A percentile compares a stretch with the other conserved stretches of the same genome.
phyloP scores from a whole-genome alignment of 768 basidiomycete species.

The Lactarius sp. region DNA sequence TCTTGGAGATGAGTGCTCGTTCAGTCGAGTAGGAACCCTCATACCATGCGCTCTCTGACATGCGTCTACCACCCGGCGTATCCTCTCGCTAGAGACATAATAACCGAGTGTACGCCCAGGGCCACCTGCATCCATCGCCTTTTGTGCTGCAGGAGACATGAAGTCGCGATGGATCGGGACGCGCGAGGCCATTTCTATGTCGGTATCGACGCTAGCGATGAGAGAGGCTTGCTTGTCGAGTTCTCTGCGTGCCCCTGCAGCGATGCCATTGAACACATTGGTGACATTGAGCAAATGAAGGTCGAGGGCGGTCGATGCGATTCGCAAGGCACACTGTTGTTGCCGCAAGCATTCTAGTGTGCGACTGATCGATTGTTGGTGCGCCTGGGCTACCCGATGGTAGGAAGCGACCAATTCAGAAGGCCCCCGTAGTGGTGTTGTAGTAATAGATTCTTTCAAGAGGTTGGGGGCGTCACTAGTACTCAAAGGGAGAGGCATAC shows the following conservation, averaged over 20 bases:
- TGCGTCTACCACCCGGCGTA: slow-evolving; percentile 70
- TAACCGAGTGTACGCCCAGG: slow-evolving; percentile 65
- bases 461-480: background rate
- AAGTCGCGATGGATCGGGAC: slow-evolving; percentile 72
- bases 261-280: slow-evolving; percentile 65
- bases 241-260: slow-evolving; percentile 50
- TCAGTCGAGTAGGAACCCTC: slow-evolving; percentile 23
- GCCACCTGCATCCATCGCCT: slow-evolving; percentile 65
- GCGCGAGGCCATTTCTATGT: slow-evolving; percentile 61
- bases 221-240: slow-evolving; percentile 62
- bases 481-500: slow-evolving; percentile 35
- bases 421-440: slow-evolving; percentile 64
- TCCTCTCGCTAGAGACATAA: slow-evolving; percentile 71
- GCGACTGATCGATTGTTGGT: slow-evolving; percentile 56
- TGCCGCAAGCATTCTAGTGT: slow-evolving; percentile 47
- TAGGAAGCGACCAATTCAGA: slow-evolving; percentile 61
- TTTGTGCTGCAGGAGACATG: slow-evolving; percentile 57
- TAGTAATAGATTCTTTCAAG: slow-evolving; percentile 47
- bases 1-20: background rate
- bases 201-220: slow-evolving; percentile 59
- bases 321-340: slow-evolving; percentile 65
- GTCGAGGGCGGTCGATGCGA: slow-evolving; percentile 66
- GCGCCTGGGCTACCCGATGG: slow-evolving; percentile 53
- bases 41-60: slow-evolving; percentile 66
- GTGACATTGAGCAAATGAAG: slow-evolving; percentile 62